Percentiles rank a stretch among this genome's conserved stretches.
Evolutionary conservation across 495 filamentous ascomycete species (phyloP).

Genomic region (Tuber microsphaerosporum): DNA sequence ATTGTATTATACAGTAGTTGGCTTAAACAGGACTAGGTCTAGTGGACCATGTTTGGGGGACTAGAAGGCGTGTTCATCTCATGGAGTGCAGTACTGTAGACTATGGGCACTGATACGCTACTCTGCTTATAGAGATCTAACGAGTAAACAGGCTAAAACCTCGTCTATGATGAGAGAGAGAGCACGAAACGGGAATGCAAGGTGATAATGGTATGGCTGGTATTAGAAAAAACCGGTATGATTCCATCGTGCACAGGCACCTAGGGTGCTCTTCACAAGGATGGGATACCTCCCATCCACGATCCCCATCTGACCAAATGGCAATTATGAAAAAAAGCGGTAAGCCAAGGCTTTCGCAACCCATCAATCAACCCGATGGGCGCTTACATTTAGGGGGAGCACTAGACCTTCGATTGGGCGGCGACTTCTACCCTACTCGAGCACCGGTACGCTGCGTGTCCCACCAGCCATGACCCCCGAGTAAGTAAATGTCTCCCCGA

Average conservation of each 20-base stretch:
- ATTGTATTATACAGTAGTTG: no score
- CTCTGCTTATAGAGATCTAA: background rate
- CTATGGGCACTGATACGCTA: background rate
- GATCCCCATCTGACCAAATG: background rate
- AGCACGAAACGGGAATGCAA: background rate
- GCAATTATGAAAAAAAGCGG: background rate
- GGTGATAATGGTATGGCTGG: background rate
- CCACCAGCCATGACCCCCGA: no score
- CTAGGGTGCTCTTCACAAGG: background rate
- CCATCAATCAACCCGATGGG: background rate
- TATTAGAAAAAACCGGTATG: background rate
- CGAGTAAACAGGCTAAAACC: background rate
- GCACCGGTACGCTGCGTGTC: no score
- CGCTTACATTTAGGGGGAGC: background rate
- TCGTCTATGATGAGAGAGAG: background rate
- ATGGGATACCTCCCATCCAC: background rate
- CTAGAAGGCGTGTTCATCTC: background rate
- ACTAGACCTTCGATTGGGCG: background rate
- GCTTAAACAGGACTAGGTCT: no score
- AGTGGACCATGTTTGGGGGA: background rate
- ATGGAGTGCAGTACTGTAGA: background rate
- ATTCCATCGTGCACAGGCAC: no score
- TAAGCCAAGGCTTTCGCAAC: background rate
- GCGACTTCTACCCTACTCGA: background rate
- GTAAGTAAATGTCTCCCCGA: background rate